Evolutionary conservation across 164 flowering plant genomes (phyloP), one percentile per base, ranked within the genome.

Genomic region (Berberis vulgaris): DNA sequence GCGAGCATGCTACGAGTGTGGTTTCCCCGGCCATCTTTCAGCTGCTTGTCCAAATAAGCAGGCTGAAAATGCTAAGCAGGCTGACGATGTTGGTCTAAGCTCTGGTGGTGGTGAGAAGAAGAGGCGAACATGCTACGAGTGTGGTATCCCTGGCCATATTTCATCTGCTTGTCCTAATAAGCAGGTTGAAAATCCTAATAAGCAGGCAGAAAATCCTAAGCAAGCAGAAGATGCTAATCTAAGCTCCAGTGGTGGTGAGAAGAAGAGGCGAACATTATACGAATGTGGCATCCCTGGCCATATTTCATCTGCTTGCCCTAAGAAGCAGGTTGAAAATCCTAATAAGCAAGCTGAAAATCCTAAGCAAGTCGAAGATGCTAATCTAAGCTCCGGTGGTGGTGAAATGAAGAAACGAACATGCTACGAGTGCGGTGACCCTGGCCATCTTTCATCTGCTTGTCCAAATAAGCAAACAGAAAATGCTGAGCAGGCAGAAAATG

Each of bases 231-330:
- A 26, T 26, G 26, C 26, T 26, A 26, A 26, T 26, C 26, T 26
- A 26, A 26, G 26, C 26, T 26, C 26, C 26, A 26, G 26, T 26
- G 26, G 26, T 26, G 26, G 26, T 26, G 26, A 26, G 26, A 26
- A 26, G 26, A 49, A 6, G 11, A 49, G 52, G 52, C 52, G 52
- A 54, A 85, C 82, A 7, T 91, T 96, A 74, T 86, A 87, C 41
- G 80, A 77, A 49, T 91, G 97, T 78, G 94, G 94, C 42, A 81
- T 79, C 60, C 69, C 75, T 3, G 97, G 97, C 43, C 97, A 91
- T 75, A 58, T 88, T 57, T 86, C 87, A 41, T 81, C 96, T 6
- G 78, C 77, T 59, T 91, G 96, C 66, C 96, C 94, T 1, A 82
- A 80, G 64, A 84, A 58, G 44, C 43, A 58, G 43, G 43, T 41